Evolutionary conservation across 805 yeast species (phyloP).

Genomic region (Candida koratica): DNA sequence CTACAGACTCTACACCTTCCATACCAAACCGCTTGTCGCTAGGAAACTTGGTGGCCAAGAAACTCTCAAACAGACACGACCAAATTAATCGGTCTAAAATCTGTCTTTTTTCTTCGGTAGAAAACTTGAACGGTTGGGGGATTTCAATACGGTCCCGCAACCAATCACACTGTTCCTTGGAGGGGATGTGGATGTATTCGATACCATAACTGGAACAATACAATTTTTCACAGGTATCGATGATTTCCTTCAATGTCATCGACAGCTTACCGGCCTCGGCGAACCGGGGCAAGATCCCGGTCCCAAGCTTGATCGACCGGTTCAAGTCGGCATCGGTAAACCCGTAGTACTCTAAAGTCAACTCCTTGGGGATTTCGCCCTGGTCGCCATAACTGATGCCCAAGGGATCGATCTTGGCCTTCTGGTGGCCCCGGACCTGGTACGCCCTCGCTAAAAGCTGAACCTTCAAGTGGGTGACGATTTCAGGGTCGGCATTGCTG

Average conservation of each 20-base stretch:
- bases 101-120: constrained; percentile 89
- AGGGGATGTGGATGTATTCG: constrained; percentile 95
- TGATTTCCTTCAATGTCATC: constrained; percentile 73
- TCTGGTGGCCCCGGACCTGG: constrained; percentile 97
- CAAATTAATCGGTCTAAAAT: constrained; percentile 94
- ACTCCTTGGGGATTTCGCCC: constrained; percentile 66
- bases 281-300: constrained; percentile 94
- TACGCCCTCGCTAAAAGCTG: constrained; percentile 97
- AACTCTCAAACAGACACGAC: constrained; percentile 91
- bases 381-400: constrained; percentile 81
- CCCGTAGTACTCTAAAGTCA: constrained; percentile 88
- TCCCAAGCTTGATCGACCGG: constrained; percentile 85
- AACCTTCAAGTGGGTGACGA: constrained; percentile 85
- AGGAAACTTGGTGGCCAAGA: constrained; percentile 93
- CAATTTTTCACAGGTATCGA: constrained; percentile 71
- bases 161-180: constrained; percentile 96
- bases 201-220: constrained; percentile 90
- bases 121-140: constrained; percentile 78
- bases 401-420: constrained; percentile 94
- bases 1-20: constrained; percentile 96
- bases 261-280: constrained; percentile 60
- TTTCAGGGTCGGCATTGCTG: constrained; percentile 52
- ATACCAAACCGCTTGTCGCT: constrained; percentile 97
- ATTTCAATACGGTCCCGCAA: constrained; percentile 94
- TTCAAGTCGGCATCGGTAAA: constrained; percentile 83